phyloP scores from a whole-genome alignment of 495 filamentous ascomycete genomes.

The Cercophora scortea region DNA sequence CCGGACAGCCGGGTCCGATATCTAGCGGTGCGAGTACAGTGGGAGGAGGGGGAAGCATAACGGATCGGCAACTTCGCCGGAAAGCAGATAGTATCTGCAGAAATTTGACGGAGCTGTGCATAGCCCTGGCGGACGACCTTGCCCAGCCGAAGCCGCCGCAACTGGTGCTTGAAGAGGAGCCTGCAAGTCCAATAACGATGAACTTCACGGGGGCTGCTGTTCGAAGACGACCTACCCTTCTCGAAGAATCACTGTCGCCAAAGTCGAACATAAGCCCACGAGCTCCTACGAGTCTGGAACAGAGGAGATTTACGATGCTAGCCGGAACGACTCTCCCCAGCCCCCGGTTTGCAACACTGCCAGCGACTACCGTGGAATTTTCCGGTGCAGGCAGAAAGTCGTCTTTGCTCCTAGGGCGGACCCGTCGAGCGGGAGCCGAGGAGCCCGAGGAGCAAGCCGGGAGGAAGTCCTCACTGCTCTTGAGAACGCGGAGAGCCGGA shows the following conservation, averaged over 20 bases:
- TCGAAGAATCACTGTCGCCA: slow-evolving; percentile 21
- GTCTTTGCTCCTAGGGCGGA: slow-evolving; percentile 35
- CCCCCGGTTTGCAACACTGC: slow-evolving; percentile 27
- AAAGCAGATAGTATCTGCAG: slow-evolving; percentile 92
- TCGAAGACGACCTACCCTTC: slow-evolving; percentile 26
- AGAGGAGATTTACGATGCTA: slow-evolving; percentile 58
- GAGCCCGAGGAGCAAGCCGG: slow-evolving; percentile 35
- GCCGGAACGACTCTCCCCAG: slow-evolving; percentile 34
- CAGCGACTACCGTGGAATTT: slow-evolving; percentile 19
- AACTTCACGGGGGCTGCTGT: slow-evolving; percentile 14
- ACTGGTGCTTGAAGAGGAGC: no score
- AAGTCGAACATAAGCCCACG: slow-evolving; percentile 47
- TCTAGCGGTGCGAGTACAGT: slow-evolving; percentile 56
- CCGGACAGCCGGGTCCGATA: slow-evolving; percentile 52
- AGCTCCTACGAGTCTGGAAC: slow-evolving; percentile 63
- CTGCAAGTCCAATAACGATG: slow-evolving; percentile 16
- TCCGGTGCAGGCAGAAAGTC: slow-evolving; percentile 32
- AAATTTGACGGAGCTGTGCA: slow-evolving; percentile 83
- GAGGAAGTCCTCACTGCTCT: slow-evolving; percentile 36
- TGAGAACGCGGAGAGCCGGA: slow-evolving; percentile 34
- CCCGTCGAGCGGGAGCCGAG: slow-evolving; percentile 36
- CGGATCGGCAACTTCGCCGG: slow-evolving; percentile 74
- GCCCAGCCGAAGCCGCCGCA: slow-evolving; percentile 16
- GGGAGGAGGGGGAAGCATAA: slow-evolving; percentile 49
- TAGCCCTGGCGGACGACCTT: slow-evolving; percentile 65